Base-by-base conservation (phyloP, 225 moss, liverwort and hornwort species). In the Thuidium tamariscinum region DNA sequence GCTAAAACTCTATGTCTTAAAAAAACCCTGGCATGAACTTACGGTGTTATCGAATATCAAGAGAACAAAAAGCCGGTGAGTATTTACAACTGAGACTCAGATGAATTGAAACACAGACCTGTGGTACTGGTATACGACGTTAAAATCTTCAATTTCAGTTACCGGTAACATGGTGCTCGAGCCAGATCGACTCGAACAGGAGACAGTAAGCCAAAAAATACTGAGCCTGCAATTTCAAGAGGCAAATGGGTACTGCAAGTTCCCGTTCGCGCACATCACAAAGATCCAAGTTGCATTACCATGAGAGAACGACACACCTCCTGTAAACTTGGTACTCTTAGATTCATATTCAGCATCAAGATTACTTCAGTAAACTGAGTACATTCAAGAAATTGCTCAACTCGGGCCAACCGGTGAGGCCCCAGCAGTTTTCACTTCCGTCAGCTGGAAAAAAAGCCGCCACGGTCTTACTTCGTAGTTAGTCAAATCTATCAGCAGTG, bases 351-450 rank as follows among this genome's bases (percentile, higher is more conserved):
- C 56, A n/a, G 82, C 48, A 90, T 72, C 86, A 59, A 36, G 72
- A 34, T 82, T 80, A 83, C 85, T 68, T 69, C 82, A 79, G 67
- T 66, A 89, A 79, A 65, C 48, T 41, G 52, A 72, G 46, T 57
- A 80, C 81, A 83, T 46, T 83, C 73, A 84, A 75, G 67, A 83
- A 86, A 80, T 86, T 83, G 80, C 88, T 89, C 89, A 92, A 84
- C 92, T 86, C 88, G 91, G 89, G 91, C 90, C 88, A 88, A 48
- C 56, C 16, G 11, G n/a, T 86, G 78, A 86, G 89, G 84, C 88
- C 89, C 74, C 83, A 82, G 84, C 84, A 78, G 88, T 91, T 84
- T 74, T 63, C 72, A 71, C 76, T 66, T 89, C 83, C 81, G 64
- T 60, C 66, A 60, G 67, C 60, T 73, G 74, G 19, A 52, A 60